phyloP scores from a whole-genome alignment of 2,329 filamentous ascomycete species.

The Myriosclerotinia scirpicola region DNA sequence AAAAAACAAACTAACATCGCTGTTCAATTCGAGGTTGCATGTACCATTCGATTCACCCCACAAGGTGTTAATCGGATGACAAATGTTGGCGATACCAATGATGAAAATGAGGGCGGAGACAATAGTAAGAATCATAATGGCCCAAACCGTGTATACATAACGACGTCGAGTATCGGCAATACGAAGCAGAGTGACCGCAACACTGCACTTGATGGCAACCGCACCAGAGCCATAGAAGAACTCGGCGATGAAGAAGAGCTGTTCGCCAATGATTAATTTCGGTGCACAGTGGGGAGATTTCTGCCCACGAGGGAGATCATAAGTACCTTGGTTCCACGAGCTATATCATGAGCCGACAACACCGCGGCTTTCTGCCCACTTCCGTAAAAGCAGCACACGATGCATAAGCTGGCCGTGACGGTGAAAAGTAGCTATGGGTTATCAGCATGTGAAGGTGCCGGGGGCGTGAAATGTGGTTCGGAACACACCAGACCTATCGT shows the following conservation, averaged over 20 bases:
- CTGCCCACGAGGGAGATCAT: constrained; percentile 7
- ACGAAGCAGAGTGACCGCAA: constrained; percentile 40
- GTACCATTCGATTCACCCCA: constrained; percentile 38
- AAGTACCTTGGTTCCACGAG: constrained; percentile 33
- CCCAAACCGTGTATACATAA: constrained; percentile 37
- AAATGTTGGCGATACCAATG: constrained; percentile 38
- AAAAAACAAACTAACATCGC: constrained; percentile 41
- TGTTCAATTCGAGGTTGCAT: constrained; percentile 39
- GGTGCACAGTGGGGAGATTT: neutral
- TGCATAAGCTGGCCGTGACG: constrained; percentile 28
- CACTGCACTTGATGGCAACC: constrained; percentile 39
- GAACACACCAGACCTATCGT: constrained; percentile 35
- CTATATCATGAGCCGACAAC: constrained; percentile 28
- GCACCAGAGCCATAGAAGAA: constrained; percentile 43
- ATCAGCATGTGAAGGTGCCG: neutral
- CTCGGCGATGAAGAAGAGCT: constrained; percentile 44
- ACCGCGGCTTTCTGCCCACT: constrained; percentile 34
- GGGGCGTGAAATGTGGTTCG: neutral
- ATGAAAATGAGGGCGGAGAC: constrained; percentile 39
- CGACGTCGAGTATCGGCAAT: constrained; percentile 39
- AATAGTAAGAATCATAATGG: constrained; percentile 32
- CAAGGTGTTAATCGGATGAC: constrained; percentile 39
- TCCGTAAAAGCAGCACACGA: constrained; percentile 38
- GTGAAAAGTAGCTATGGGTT: constrained; percentile 11
- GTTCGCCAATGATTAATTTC: constrained; percentile 26